These are phyloP conservation scores for Yarrowia keelungensis DNA, from an alignment of 805 yeast species.

Conservation along the genomic window DNA sequence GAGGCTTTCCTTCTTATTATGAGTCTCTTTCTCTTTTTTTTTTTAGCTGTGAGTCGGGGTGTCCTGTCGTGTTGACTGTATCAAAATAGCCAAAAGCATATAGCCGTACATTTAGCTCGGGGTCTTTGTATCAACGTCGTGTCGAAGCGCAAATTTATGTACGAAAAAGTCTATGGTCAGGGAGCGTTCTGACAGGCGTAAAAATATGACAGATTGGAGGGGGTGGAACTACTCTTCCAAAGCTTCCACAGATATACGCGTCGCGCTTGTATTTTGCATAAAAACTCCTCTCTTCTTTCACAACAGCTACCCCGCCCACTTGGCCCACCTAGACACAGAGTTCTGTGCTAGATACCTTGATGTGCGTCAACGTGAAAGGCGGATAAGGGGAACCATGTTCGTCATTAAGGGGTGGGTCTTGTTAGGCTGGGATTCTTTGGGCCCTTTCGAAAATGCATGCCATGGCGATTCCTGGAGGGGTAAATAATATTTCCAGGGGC, in stretches of 20 bases:
- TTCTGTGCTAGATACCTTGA: slow-evolving; percentile 6
- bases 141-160: slow-evolving; percentile 31
- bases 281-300: too few relatives aligned
- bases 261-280: too few relatives aligned
- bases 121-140: slow-evolving; percentile 20
- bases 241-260: too few relatives aligned
- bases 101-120: slow-evolving; percentile 32
- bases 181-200: neutral
- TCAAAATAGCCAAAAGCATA: slow-evolving; percentile 30
- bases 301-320: slow-evolving; percentile 7
- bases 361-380: slow-evolving; percentile 23
- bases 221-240: too few relatives aligned
- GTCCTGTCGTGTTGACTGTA: slow-evolving; percentile 23
- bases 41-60: neutral
- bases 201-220: neutral
- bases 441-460: neutral
- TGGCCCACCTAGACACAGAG: slow-evolving; percentile 5
- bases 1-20: slow-evolving; percentile 3
- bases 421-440: neutral
- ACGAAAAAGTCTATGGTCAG: slow-evolving; percentile 3
- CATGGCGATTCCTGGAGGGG: neutral
- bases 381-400: slow-evolving; percentile 22
- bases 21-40: slow-evolving; percentile 4
- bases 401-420: slow-evolving; percentile 22
- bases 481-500: neutral